These are phyloP conservation scores for Grosmannia penicillata DNA, from an alignment of 2,329 filamentous ascomycete species.

Conservation along the genomic window DNA sequence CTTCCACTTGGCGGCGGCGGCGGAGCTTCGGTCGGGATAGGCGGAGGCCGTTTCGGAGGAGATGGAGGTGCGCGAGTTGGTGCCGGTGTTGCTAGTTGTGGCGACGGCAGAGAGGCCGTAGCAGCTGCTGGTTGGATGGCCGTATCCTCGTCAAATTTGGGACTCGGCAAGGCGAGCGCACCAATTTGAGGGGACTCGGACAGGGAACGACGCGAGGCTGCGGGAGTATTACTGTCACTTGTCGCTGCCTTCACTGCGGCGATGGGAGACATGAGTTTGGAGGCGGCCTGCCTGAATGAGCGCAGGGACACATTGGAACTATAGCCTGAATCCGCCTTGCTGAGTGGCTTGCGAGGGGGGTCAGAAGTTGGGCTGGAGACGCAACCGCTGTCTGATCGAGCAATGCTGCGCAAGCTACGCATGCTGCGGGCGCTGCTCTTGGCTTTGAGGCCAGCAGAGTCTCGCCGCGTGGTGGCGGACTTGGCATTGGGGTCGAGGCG, in stretches of 20 bases:
- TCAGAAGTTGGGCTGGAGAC: conserved; percentile 29
- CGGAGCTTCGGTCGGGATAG: not conserved
- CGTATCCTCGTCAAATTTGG: not conserved
- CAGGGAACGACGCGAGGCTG: not conserved
- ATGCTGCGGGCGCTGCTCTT: conserved; percentile 5
- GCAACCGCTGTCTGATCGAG: conserved; percentile 33
- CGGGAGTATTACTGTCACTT: not conserved
- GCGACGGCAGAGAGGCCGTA: not conserved
- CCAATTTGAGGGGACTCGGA: conserved; percentile 6
- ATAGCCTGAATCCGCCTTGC: conserved; percentile 47
- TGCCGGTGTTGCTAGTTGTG: not conserved
- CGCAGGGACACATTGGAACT: conserved; percentile 43
- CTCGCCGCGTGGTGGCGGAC: conserved; percentile 13
- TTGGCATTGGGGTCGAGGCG: conserved; percentile 30
- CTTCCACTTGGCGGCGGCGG: too few relatives aligned
- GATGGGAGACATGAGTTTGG: conserved; percentile 14
- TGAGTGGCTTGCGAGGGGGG: conserved; percentile 27
- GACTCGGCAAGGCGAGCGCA: conserved; percentile 9
- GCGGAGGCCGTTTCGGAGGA: not conserved
- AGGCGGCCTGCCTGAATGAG: conserved; percentile 26
- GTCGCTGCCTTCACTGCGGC: conserved; percentile 12
- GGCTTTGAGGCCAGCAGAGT: not conserved
- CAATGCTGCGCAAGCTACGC: conserved; percentile 13
- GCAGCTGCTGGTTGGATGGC: not conserved
- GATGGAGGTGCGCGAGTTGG: not conserved